Evolutionary conservation across 306 rosid species (phyloP).

Genomic region (Purshia tridentata): DNA sequence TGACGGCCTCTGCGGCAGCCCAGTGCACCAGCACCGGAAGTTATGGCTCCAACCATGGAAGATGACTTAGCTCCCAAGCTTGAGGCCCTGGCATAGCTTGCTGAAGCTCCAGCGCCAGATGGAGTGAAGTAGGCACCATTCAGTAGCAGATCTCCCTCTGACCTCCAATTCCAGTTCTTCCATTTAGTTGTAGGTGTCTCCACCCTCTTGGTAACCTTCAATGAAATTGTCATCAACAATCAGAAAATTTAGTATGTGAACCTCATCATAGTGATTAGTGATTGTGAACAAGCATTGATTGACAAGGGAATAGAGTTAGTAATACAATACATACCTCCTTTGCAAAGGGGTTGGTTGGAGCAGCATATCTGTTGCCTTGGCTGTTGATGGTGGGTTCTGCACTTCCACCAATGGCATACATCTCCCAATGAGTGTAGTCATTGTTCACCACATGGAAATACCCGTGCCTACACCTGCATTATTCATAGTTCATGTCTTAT

Average conservation of each 20-base stretch:
- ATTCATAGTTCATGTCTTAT: constrained; percentile 10
- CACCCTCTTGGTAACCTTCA: constrained; percentile 91
- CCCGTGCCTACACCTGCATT: constrained; percentile 92
- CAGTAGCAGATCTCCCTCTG: constrained; percentile 82
- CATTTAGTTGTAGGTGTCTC: constrained; percentile 64
- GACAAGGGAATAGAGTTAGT: not conserved
- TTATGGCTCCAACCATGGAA: constrained; percentile 84
- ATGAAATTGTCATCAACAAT: constrained; percentile 10
- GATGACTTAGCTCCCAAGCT: constrained; percentile 99
- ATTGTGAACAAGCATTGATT: constrained; percentile 12
- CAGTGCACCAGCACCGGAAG: constrained; percentile 76
- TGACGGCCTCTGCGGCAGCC: constrained; percentile 73
- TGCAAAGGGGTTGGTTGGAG: constrained; percentile 80
- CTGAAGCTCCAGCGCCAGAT: constrained; percentile 97
- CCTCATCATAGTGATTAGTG: constrained; percentile 13
- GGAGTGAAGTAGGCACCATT: constrained; percentile 96
- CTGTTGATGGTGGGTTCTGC: constrained; percentile 93
- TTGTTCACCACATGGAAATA: constrained; percentile 99
- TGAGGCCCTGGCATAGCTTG: constrained; percentile 94
- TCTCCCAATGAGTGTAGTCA: constrained; percentile 99
- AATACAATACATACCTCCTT: constrained; percentile 64
- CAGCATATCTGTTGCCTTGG: constrained; percentile 96
- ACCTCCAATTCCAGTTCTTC: constrained; percentile 95
- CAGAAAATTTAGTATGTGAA: constrained; percentile 2
- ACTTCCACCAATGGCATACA: constrained; percentile 99